phyloP scores from a whole-genome alignment of 1,284 basidiomycete genomes.

The Rugosomyces carneus region DNA sequence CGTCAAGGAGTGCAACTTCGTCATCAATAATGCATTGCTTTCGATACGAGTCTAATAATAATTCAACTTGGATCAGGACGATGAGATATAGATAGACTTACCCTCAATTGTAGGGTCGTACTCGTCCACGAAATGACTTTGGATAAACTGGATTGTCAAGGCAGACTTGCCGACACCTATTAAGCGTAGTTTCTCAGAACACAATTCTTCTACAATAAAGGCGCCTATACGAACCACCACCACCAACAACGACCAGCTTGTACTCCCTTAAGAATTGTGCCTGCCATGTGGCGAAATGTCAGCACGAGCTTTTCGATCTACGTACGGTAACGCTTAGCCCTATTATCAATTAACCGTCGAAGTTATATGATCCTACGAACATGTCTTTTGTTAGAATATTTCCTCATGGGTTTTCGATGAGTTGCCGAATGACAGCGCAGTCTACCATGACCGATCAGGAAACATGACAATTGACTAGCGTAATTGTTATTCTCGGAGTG shows the following conservation, averaged over 20 bases:
- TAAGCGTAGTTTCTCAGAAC: slow-evolving; percentile 2
- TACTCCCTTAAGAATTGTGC: slow-evolving; percentile 93
- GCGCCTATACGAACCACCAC: slow-evolving; percentile 72
- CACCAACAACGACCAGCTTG: slow-evolving; percentile 96
- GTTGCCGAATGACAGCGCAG: background rate
- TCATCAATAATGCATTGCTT: slow-evolving; percentile 98
- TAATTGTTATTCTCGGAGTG: background rate
- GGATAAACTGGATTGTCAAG: slow-evolving; percentile 97
- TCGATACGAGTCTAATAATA: slow-evolving; percentile 76
- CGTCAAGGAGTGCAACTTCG: slow-evolving; percentile 94
- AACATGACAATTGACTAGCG: background rate
- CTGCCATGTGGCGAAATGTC: slow-evolving; percentile 34
- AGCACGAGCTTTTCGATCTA: no score
- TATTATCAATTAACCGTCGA: no score
- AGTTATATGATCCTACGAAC: background rate
- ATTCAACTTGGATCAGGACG: background rate
- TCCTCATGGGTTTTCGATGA: background rate
- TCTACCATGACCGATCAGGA: background rate
- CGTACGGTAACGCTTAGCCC: no score
- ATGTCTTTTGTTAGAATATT: background rate
- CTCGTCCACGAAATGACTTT: slow-evolving; percentile 96
- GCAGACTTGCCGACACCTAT: slow-evolving; percentile 95
- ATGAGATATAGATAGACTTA: slow-evolving; percentile 25
- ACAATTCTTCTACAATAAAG: background rate
- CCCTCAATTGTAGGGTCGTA: slow-evolving; percentile 98